Conservation (phyloP, 176 grass and related monocot genomes). For the Rhipidocladum racemiflorum region DNA sequence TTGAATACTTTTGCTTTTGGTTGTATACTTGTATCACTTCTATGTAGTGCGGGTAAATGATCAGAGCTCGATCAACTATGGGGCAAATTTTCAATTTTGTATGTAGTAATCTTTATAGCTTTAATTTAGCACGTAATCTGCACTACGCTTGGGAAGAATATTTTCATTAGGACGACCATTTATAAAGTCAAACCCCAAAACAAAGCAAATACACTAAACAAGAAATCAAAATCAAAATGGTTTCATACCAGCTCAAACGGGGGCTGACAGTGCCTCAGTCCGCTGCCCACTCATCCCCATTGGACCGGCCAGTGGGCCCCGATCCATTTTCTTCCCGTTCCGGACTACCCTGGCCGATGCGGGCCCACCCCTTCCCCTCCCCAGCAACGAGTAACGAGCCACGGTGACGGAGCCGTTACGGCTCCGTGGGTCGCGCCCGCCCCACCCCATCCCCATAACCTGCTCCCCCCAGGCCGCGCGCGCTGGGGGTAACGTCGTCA, state of each 20-base stretch:
- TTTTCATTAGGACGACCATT: no score
- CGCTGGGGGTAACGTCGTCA: conserved; percentile 45
- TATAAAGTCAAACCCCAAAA: no score
- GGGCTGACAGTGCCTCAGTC: background rate
- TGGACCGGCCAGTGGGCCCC: conserved; percentile 7
- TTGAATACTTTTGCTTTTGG: background rate
- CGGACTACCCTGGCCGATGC: background rate
- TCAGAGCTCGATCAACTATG: no score
- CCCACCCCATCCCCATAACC: conserved; percentile 21
- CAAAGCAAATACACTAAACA: no score
- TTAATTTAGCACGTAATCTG: no score
- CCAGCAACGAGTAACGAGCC: conserved; percentile 31
- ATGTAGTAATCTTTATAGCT: no score
- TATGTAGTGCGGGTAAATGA: no score
- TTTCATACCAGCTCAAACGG: no score
- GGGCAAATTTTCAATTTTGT: no score
- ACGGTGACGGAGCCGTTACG: conserved; percentile 56
- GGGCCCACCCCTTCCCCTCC: background rate
- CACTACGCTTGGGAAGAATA: no score
- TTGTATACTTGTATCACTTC: background rate
- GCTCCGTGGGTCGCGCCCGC: conserved; percentile 34
- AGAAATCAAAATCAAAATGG: no score
- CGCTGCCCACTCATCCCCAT: background rate
- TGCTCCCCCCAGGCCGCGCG: background rate
- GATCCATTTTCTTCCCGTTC: background rate